These are phyloP conservation scores for Alternaria solani DNA, from an alignment of 2,329 filamentous ascomycete genomes.

Conservation along the genomic window DNA sequence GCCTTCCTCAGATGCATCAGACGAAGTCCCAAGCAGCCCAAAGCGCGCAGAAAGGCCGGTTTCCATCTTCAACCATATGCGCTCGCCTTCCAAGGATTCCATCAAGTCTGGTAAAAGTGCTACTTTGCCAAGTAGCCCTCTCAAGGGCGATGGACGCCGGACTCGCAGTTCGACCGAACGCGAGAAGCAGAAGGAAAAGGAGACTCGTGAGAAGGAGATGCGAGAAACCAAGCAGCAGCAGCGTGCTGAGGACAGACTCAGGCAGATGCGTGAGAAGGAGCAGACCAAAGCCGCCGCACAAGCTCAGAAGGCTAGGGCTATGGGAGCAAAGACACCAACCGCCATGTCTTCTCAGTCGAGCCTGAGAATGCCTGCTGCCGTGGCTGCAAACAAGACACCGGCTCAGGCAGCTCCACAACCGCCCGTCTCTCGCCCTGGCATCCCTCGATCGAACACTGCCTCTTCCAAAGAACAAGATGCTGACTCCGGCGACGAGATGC, in stretches of 20 bases:
- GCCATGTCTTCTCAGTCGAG: slow-evolving; percentile 48
- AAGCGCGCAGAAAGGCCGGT: slow-evolving; percentile 42
- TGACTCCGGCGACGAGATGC: slow-evolving; percentile 61
- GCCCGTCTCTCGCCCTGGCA: slow-evolving; percentile 39
- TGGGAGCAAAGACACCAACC: slow-evolving; percentile 60
- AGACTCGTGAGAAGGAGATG: slow-evolving; percentile 66
- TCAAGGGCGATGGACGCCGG: slow-evolving; percentile 53
- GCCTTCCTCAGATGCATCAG: slow-evolving; percentile 37
- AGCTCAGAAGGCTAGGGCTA: slow-evolving; percentile 51
- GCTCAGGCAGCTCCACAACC: slow-evolving; percentile 38
- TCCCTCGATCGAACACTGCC: slow-evolving; percentile 38
- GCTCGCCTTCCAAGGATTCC: slow-evolving; percentile 48
- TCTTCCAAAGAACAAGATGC: slow-evolving; percentile 46
- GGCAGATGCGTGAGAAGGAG: slow-evolving; percentile 74
- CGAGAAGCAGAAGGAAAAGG: slow-evolving; percentile 66
- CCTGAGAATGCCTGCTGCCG: slow-evolving; percentile 30
- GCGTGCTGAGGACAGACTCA: slow-evolving; percentile 68
- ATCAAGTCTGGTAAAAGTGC: slow-evolving; percentile 39
- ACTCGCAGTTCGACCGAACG: slow-evolving; percentile 68
- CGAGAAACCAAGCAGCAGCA: slow-evolving; percentile 68
- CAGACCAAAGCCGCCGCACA: slow-evolving; percentile 68
- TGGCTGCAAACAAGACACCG: slow-evolving; percentile 59
- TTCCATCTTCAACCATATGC: slow-evolving; percentile 46
- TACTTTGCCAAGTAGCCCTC: slow-evolving; percentile 39
- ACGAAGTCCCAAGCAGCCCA: slow-evolving; percentile 47